phyloP scores from a whole-genome alignment of 139 green algal species.

The Tetratostichococcus sp. region DNA sequence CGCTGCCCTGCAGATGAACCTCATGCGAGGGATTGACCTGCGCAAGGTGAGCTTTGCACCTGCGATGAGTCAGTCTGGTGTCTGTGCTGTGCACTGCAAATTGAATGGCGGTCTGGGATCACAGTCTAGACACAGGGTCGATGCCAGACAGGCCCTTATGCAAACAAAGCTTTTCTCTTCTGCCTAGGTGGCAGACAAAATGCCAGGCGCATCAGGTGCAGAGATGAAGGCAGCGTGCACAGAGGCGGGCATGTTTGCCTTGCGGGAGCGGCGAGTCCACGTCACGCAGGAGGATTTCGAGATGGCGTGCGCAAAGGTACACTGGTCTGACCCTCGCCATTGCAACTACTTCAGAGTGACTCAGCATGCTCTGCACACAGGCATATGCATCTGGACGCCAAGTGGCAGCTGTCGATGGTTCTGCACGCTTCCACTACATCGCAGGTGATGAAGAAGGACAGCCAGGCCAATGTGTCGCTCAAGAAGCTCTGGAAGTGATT shows the following conservation, averaged over 20 bases:
- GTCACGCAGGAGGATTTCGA: constrained; percentile 99
- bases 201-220: constrained; percentile 83
- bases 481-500: constrained; percentile 96
- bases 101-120: too few relatives aligned
- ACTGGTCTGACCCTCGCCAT: too few relatives aligned
- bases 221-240: constrained; percentile 96
- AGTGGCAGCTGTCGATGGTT: too few relatives aligned
- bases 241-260: constrained; percentile 98
- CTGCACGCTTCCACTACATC: too few relatives aligned
- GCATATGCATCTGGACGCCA: too few relatives aligned
- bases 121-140: neutral
- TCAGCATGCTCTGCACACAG: too few relatives aligned
- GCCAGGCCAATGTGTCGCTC: constrained; percentile 89
- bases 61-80: too few relatives aligned
- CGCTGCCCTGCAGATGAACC: constrained; percentile 63
- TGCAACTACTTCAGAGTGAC: too few relatives aligned
- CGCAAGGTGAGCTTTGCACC: constrained; percentile 46
- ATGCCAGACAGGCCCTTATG: too few relatives aligned
- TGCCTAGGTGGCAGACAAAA: constrained; percentile 82
- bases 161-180: too few relatives aligned
- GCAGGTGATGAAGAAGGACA: constrained; percentile 89
- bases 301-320: constrained; percentile 96
- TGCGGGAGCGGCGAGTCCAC: constrained; percentile 94
- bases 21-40: constrained; percentile 93
- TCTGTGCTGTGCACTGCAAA: too few relatives aligned